Base-by-base conservation (phyloP, 371 early-diverging fungal species). In the Mortierella sp. region DNA sequence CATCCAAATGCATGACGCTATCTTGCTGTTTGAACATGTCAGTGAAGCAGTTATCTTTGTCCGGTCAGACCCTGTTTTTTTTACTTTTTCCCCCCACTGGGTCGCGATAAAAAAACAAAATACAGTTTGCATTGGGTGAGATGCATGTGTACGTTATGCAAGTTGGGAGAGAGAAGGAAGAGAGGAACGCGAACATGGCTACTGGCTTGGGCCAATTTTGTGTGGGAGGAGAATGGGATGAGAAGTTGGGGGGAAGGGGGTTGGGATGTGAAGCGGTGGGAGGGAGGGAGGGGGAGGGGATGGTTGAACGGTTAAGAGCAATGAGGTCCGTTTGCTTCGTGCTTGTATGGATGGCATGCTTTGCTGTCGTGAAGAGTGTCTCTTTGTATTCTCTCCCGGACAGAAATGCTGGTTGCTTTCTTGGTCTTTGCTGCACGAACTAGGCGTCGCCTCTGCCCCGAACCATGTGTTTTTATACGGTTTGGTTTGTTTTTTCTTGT, bases 401-500 rank as follows among this genome's bases (percentile, higher is more conserved):
- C 8, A 13, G 47, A 47, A 47, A 47, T n/a, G 13, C 47, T 50
- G 13, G 42, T n/a, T n/a, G 10, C 0, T 9, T 54, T 21, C 24
- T 7, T 54, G 54, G 26, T 21, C 26, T 14, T 31, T 34, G 19
- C 63, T 63, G 31, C 34, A 24, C 34, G 31, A 4, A 19, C 38
- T 2, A 8, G 28, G 21, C 55, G 58, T 58, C 9, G 55, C n/a
- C 63, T 34, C 63, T 31, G 2, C 21, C 9, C 2, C 68, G 68
- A 68, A 68, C 42, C 68, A 68, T 68, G 68, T 68, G 68, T 42
- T 42, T 65, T 38, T 38, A 26, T 60, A n/a, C n/a, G n/a, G 68
- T 38, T 42, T 19, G 6, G 65, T 31, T 38, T 68, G 44, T 10
- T 42, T 31, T 38, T 68, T 65, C 65, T 65, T 65, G 65, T 65